Evolutionary conservation across 306 rosid genomes (phyloP).

Genomic region (Cyclanthera cordifolia): DNA sequence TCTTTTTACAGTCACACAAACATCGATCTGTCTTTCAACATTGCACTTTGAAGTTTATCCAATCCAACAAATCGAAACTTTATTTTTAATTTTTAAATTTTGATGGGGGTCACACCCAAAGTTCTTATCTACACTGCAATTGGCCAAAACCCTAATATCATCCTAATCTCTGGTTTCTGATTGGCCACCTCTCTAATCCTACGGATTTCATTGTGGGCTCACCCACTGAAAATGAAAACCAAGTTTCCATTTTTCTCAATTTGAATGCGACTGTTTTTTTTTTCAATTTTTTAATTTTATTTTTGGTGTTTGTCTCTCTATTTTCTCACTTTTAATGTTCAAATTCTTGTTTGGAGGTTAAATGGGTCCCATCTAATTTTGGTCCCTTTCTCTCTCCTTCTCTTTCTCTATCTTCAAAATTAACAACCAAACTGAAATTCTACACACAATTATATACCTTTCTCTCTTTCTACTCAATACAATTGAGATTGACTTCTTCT

Average conservation of each 20-base stretch:
- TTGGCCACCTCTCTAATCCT: conserved; percentile 33
- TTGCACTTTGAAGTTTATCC: conserved; percentile 7
- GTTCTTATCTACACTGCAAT: conserved; percentile 39
- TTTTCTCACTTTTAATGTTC: background rate
- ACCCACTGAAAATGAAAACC: background rate
- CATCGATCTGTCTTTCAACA: background rate
- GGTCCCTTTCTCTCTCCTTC: background rate
- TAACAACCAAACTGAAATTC: background rate
- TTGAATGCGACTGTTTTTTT: background rate
- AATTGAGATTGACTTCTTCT: too few species aligned
- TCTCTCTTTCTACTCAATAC: too few species aligned
- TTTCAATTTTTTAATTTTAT: too few species aligned
- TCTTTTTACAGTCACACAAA: background rate
- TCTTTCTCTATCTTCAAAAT: background rate
- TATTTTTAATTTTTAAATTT: too few species aligned
- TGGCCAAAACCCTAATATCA: conserved; percentile 31
- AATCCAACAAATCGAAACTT: background rate
- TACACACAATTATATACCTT: background rate
- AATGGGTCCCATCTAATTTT: background rate
- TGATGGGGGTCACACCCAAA: too few species aligned
- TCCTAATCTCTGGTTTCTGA: conserved; percentile 29
- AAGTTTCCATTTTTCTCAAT: too few species aligned
- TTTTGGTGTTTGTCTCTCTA: background rate
- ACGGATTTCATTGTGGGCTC: conserved; percentile 13
- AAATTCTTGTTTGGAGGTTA: conserved; percentile 10